These are phyloP conservation scores for Ophiocordyceps australis DNA, from an alignment of 2,329 filamentous ascomycete genomes.

Conservation along the genomic window DNA sequence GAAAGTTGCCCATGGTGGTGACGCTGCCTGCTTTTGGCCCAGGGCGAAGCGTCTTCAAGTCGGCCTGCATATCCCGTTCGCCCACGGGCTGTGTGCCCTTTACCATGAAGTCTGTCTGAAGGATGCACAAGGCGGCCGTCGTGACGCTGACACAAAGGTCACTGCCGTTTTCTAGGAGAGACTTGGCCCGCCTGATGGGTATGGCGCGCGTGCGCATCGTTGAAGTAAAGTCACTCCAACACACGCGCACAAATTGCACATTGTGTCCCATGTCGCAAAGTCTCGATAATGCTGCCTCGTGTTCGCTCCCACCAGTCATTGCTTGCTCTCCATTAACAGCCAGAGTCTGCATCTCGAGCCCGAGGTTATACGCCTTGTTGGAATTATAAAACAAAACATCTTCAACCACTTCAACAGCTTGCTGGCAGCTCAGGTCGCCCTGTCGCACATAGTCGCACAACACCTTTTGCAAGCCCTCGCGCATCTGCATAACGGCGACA, in stretches of 20 bases:
- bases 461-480: slow-evolving; percentile 50
- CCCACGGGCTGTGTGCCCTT: slow-evolving; percentile 38
- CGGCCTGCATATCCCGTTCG: slow-evolving; percentile 47
- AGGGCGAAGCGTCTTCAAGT: slow-evolving; percentile 40
- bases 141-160: slow-evolving; percentile 40
- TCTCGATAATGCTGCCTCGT: background rate
- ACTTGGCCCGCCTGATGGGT: slow-evolving; percentile 38
- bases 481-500: slow-evolving; percentile 53
- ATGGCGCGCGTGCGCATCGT: slow-evolving; percentile 48
- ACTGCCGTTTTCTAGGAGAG: slow-evolving; percentile 23
- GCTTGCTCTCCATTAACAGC: too few species aligned
- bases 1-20: slow-evolving; percentile 50
- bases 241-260: slow-evolving; percentile 43
- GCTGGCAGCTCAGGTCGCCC: slow-evolving; percentile 37
- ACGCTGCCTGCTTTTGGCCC: slow-evolving; percentile 43
- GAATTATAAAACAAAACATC: slow-evolving; percentile 62
- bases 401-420: slow-evolving; percentile 45
- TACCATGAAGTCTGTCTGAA: slow-evolving; percentile 46
- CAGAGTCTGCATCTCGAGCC: background rate
- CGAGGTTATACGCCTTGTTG: slow-evolving; percentile 55
- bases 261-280: background rate
- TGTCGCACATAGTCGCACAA: slow-evolving; percentile 48
- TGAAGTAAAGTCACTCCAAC: slow-evolving; percentile 66
- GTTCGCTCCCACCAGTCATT: background rate
- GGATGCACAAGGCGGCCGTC: slow-evolving; percentile 42